Conservation (phyloP, 108 stramenopile species). For the Fistulifera pelliculosa region DNA sequence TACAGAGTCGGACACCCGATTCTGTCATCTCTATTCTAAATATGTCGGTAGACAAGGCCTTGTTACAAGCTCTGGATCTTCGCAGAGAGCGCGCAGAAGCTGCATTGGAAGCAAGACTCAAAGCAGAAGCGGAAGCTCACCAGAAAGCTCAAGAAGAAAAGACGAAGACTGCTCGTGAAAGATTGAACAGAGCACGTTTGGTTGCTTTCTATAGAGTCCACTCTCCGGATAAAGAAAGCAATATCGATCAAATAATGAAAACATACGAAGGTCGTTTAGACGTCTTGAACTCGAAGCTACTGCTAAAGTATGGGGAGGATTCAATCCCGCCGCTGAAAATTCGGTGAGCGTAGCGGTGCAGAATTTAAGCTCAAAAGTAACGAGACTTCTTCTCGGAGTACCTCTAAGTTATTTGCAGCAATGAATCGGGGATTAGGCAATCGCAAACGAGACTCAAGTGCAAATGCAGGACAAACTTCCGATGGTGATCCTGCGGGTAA, state of each 20-base stretch:
- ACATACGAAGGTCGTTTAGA: conserved; percentile 66
- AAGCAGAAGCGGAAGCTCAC: conserved; percentile 53
- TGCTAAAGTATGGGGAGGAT: conserved; percentile 71
- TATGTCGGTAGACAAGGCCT: conserved; percentile 55
- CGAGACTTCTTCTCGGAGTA: background rate
- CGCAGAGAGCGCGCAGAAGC: conserved; percentile 50
- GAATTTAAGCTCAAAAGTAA: too few relatives aligned
- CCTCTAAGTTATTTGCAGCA: conserved; percentile 1
- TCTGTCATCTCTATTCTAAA: conserved; percentile 46
- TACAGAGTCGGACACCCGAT: conserved; percentile 47
- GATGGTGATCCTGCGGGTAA: conserved; percentile 4
- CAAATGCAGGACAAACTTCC: conserved; percentile 10
- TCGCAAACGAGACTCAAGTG: background rate
- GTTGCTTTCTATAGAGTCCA: conserved; percentile 70
- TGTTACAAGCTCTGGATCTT: conserved; percentile 33
- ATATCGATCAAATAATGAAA: conserved; percentile 66
- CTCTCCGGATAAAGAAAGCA: conserved; percentile 65
- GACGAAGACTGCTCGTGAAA: conserved; percentile 45
- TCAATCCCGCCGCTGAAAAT: conserved; percentile 48
- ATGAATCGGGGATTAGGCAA: conserved; percentile 4
- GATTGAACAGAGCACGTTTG: conserved; percentile 57
- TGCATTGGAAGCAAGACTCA: conserved; percentile 36
- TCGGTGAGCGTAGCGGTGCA: conserved; percentile 24
- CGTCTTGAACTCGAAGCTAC: conserved; percentile 65
- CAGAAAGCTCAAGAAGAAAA: conserved; percentile 48